Evolutionary conservation across 2,329 filamentous ascomycete species (phyloP), one percentile per base, ranked within the genome.

Genomic region (Rhinocladiella mackenziei): DNA sequence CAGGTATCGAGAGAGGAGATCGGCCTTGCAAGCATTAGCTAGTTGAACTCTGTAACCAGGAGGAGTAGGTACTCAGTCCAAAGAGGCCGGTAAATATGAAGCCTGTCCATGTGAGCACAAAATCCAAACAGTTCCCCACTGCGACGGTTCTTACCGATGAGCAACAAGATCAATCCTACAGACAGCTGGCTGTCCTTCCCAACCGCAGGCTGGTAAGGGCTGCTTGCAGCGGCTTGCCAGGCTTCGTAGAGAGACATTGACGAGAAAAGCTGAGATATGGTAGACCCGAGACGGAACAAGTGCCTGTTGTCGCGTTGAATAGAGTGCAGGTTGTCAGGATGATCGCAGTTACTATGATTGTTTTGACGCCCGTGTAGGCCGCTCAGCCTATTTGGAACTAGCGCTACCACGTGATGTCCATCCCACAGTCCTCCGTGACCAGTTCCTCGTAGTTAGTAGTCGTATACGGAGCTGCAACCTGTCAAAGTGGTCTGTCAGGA

Each of bases 181-280:
- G 78, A 70, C 72, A 96, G 92, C 58, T 97, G 92, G 64, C 73
- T 81, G 62, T 81, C 78, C 73, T 97, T 97, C 65, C 78, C 77
- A 60, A 97, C 71, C 45, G 80, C 65, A 51, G 91, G 89, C 58
- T 82, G 70, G 72, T 92, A 97, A 53, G 89, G 87, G 73, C 81
- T 86, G 76, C 81, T 80, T 69, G 86, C 80, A 72, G 89, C 86
- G 76, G 87, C 86, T 77, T 94, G 84, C 91, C 91, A 97, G 73
- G 94, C 78, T 68, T 92, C 81, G 70, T 84, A 81, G 68, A 94
- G 74, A 75, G 86, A 87, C 71, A 73, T 73, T 61, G 62, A 61
- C 30, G 43, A 32, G 25, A 6, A 9, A 7, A 4, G 13, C n/a
- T 19, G 10, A 18, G 5, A 5, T 4, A 22, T 33, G 8, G 19